Evolutionary conservation across 306 rosid species (phyloP), one percentile per base, ranked within the genome.

Genomic region (Trichosanthes cucumerina): DNA sequence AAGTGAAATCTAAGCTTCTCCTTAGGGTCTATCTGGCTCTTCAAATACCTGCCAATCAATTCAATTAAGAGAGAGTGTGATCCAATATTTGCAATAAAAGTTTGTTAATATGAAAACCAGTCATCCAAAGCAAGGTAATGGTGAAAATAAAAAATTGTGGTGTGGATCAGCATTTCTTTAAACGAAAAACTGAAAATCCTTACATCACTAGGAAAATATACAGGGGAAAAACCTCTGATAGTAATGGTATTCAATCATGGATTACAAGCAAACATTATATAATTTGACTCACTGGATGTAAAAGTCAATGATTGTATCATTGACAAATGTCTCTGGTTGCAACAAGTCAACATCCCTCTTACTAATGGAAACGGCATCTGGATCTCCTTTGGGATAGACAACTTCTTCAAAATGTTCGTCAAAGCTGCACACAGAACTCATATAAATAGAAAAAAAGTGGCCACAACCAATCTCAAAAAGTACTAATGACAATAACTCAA

Each of bases 331-430:
- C 72, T 94, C 98, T n/a, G 98, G 98, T 83, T 84, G 95, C 84
- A 94, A 81, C 80, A 94, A 87, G 89, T 92, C 98, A 87, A 90
- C 97, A 68, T 94, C 98, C 89, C 98, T 89, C 86, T 87, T 92
- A 86, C 92, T 84, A 16, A 94, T 85, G 78, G 97, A 89, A 84
- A 94, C 96, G 18, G 98, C 96, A 89, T 94, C 98, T 19, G 92
- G 83, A 62, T 94, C 95, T 83, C 98, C 98, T 86, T 92, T 87
- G 3, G 98, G 98, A 85, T 92, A 94, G 85, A 94, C 58, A 66
- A 94, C 89, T 57, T 89, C 97, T 78, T 86, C 96, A 84, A 90
- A 94, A 80, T 87, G 87, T 86, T 88, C 86, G 28, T 89, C 91
- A 64, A 94, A 92, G 86, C 98, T 93, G 97, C 70, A 85, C 44